Percentiles rank a stretch among this genome's conserved stretches.
These are phyloP conservation scores for Stachybotrys elegans DNA, from an alignment of 2,329 filamentous ascomycete species.

Conservation along the genomic window DNA sequence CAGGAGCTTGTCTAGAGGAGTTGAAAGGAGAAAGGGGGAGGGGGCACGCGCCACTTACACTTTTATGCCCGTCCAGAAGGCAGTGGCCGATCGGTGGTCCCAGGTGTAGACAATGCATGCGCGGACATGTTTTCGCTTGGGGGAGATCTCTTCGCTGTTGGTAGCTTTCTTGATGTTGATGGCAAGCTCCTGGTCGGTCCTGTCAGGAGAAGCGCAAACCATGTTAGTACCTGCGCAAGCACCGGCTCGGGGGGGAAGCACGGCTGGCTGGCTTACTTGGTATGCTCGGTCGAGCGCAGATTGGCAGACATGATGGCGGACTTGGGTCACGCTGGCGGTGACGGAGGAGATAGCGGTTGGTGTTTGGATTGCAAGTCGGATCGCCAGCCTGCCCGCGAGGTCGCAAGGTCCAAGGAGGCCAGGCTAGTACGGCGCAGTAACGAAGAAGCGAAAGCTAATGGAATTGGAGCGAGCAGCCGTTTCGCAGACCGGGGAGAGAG, in stretches of 20 bases:
- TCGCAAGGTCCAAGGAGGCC: no score
- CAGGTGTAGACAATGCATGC: slow-evolving; percentile 98
- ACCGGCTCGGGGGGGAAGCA: neutral
- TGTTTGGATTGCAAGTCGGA: no score
- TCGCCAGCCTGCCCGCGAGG: no score
- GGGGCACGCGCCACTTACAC: slow-evolving; percentile 59
- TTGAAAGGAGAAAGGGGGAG: neutral
- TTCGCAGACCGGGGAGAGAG: no score
- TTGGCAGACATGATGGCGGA: slow-evolving; percentile 21
- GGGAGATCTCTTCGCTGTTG: slow-evolving; percentile 61
- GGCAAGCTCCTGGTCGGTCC: slow-evolving; percentile 63
- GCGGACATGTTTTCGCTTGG: slow-evolving; percentile 88
- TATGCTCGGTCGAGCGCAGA: slow-evolving; percentile 29
- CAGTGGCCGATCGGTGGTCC: slow-evolving; percentile 93
- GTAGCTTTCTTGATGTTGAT: slow-evolving; percentile 69
- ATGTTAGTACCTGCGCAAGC: slow-evolving; percentile 10
- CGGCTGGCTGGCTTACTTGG: slow-evolving; percentile 22
- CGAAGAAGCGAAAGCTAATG: no score
- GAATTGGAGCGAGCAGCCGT: no score
- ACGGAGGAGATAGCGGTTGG: neutral
- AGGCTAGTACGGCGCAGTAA: no score
- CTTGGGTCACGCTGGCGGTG: slow-evolving; percentile 7
- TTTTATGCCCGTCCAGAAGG: slow-evolving; percentile 98
- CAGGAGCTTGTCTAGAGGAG: slow-evolving; percentile 6
- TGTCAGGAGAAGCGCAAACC: slow-evolving; percentile 20